These are phyloP conservation scores for Tuber aestivum DNA, from an alignment of 495 filamentous ascomycete genomes.

Conservation along the genomic window DNA sequence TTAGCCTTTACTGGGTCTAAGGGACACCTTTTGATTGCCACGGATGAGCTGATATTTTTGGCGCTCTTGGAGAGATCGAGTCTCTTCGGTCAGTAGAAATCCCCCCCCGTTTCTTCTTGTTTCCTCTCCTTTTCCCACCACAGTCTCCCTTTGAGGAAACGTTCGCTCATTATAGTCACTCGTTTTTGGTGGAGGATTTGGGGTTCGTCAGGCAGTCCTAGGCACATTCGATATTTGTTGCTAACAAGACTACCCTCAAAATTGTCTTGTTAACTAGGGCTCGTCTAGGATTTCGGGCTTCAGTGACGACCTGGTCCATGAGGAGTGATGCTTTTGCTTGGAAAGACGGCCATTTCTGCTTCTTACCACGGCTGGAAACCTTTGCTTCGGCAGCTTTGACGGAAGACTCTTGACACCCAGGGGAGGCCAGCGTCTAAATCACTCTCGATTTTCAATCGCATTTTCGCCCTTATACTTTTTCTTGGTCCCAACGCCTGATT, in stretches of 20 bases:
- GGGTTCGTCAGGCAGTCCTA: constrained; percentile 16
- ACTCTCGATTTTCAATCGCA: constrained; percentile 10
- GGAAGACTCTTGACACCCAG: not conserved
- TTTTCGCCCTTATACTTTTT: constrained; percentile 9
- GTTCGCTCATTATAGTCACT: constrained; percentile 38
- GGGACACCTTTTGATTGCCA: constrained; percentile 27
- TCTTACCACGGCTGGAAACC: constrained; percentile 25
- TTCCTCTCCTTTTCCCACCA: constrained; percentile 13
- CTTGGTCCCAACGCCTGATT: constrained; percentile 5
- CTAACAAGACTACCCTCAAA: constrained; percentile 5
- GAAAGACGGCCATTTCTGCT: constrained; percentile 27
- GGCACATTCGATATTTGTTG: constrained; percentile 10
- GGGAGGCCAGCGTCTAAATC: not conserved
- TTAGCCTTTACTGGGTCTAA: constrained; percentile 20
- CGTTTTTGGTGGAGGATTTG: constrained; percentile 24
- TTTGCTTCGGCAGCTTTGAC: constrained; percentile 12
- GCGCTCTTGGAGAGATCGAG: constrained; percentile 21
- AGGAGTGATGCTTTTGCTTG: constrained; percentile 35
- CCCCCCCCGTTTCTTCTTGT: constrained; percentile 3
- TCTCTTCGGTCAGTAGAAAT: constrained; percentile 24
- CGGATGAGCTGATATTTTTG: constrained; percentile 29
- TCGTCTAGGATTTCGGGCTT: constrained; percentile 4
- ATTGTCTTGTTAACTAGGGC: not conserved
- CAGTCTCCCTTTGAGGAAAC: constrained; percentile 28
- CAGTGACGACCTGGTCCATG: constrained; percentile 6